These are phyloP conservation scores for Esteya vermicola DNA, from an alignment of 2,329 filamentous ascomycete genomes.

Conservation along the genomic window DNA sequence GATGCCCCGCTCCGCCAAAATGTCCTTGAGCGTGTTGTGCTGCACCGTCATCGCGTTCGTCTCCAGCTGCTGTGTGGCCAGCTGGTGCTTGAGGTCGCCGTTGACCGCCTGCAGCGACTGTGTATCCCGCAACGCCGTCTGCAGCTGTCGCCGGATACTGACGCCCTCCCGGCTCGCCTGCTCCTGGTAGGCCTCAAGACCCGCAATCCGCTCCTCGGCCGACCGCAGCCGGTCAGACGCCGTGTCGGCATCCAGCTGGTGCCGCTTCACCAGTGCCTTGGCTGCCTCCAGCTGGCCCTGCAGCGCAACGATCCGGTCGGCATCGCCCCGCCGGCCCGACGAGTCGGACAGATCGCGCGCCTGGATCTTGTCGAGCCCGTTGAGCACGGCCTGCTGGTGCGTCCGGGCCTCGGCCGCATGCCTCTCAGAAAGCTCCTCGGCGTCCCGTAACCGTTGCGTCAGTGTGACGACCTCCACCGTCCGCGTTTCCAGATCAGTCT, in stretches of 20 bases:
- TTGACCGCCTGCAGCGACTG: constrained; percentile 71
- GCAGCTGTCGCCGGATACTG: constrained; percentile 76
- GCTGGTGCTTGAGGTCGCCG: constrained; percentile 65
- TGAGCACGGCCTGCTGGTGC: constrained; percentile 69
- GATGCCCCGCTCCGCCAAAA: constrained; percentile 78
- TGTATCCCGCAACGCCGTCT: constrained; percentile 67
- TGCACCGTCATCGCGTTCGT: constrained; percentile 89
- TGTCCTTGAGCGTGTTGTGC: constrained; percentile 83
- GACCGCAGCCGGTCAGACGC: constrained; percentile 81
- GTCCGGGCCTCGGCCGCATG: constrained; percentile 77
- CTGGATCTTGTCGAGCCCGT: constrained; percentile 64
- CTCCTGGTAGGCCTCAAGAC: constrained; percentile 92
- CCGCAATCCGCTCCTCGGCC: constrained; percentile 92
- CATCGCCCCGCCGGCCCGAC: constrained; percentile 28
- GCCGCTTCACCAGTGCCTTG: constrained; percentile 69
- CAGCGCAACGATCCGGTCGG: constrained; percentile 57
- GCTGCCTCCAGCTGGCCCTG: constrained; percentile 69
- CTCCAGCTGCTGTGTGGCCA: constrained; percentile 79
- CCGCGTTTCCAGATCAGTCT: constrained; percentile 68
- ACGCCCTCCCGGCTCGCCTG: constrained; percentile 90
- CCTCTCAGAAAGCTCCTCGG: constrained; percentile 77
- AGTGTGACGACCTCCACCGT: constrained; percentile 63
- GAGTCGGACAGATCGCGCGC: constrained; percentile 32
- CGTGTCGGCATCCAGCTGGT: constrained; percentile 74
- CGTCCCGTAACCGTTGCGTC: constrained; percentile 62